Percentiles rank a stretch among this genome's conserved stretches.
Conservation (phyloP, 2,329 filamentous ascomycete species). For the Thermothelomyces thermophilus region DNA sequence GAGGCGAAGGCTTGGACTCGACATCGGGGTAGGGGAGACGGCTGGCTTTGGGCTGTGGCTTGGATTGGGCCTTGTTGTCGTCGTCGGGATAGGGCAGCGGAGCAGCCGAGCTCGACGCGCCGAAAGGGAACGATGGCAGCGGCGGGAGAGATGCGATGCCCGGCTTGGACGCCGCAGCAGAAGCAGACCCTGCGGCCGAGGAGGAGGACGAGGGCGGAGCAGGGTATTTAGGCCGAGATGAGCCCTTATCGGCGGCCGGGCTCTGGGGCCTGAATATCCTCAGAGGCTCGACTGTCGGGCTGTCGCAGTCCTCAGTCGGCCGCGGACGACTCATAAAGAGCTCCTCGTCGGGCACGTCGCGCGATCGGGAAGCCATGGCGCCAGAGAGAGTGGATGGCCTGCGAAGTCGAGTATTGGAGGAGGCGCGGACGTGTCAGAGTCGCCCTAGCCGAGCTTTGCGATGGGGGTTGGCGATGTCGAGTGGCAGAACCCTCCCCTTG, state of each 20-base stretch:
- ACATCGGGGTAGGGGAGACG: slow-evolving; percentile 39
- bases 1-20: slow-evolving; percentile 31
- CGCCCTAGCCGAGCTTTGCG: not conserved
- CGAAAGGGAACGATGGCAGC: slow-evolving; percentile 50
- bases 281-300: slow-evolving; percentile 75
- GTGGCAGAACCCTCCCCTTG: slow-evolving; percentile 13
- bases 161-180: slow-evolving; percentile 42
- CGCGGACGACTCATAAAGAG: slow-evolving; percentile 65
- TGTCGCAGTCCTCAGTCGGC: slow-evolving; percentile 49
- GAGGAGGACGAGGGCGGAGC: slow-evolving; percentile 36
- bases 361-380: slow-evolving; percentile 44
- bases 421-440: not conserved
- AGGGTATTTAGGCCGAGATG: slow-evolving; percentile 46
- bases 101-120: slow-evolving; percentile 62
- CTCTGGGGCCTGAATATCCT: slow-evolving; percentile 77
- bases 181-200: slow-evolving; percentile 32
- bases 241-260: slow-evolving; percentile 43
- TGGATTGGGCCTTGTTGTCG: slow-evolving; percentile 23
- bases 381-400: not conserved
- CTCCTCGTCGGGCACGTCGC: slow-evolving; percentile 70
- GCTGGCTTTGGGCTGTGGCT: slow-evolving; percentile 8
- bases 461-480: not conserved
- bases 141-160: slow-evolving; percentile 27
- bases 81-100: slow-evolving; percentile 43
- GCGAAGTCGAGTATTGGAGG: not conserved